Evolutionary conservation across 1,284 basidiomycete genomes (phyloP), one percentile per base, ranked within the genome.

Genomic region (Testicularia cyperi): DNA sequence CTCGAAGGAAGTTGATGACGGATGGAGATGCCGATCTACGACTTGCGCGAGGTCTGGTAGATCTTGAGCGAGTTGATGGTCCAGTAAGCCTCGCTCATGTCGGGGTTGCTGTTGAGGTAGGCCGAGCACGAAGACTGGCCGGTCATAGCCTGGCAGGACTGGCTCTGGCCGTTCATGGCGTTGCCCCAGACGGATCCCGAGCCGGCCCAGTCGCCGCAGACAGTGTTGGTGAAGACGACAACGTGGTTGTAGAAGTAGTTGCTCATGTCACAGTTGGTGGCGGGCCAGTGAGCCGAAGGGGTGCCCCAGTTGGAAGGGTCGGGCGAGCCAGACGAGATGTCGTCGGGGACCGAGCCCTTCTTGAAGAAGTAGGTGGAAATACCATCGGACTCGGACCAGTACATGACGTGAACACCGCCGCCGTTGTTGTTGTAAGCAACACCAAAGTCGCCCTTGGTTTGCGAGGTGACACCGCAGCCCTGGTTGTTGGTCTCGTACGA

Each of bases 381-480:
- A 15, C 82, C 82, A 9, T 45, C 40, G 10, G 28, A 33, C 14
- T 53, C 33, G 42, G 40, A 35, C 45, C 52, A 61, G 41, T 54
- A 45, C 53, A 53, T 56, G 35, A 53, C 68, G 41, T 54, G 72
- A 74, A 78, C 82, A 5, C 84, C 84, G 16, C 86, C 86, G 13
- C 84, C 83, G 23, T 79, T 80, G 13, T 64, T 58, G 69, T 87
- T 86, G 77, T 84, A 86, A 4, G 68, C 53, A 20, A 83, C 81
- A 0, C 84, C 84, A 58, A 81, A 84, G 16, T 73, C 84, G 35
- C 78, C 78, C 0, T 68, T 37, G 35, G 80, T 37, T 60, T 70
- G 28, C 61, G 82, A 63, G 19, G 78, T 68, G 18, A 87, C 85
- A n/a, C 84, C 83, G 61, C 87, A 88, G 0, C 85, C 85, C 0